A percentile compares a stretch with the other conserved stretches of the same genome.
These are phyloP conservation scores for Speleostelium caveatum DNA, from an alignment of 78 protist species.

Conservation along the genomic window DNA sequence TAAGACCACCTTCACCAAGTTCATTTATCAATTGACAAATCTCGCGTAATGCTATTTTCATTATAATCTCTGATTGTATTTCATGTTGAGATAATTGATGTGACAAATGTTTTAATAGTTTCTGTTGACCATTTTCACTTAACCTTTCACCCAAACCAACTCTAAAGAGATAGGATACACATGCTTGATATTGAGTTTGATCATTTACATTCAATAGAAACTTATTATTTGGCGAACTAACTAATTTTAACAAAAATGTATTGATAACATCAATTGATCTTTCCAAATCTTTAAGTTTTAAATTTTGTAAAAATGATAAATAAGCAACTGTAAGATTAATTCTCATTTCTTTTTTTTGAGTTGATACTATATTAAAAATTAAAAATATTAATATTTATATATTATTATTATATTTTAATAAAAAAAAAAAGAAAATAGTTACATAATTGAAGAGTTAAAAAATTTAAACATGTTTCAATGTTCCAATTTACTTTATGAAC, in stretches of 20 bases:
- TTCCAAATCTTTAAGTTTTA: constrained; percentile 31
- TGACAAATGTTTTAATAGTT: constrained; percentile 21
- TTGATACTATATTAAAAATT: too few relatives aligned
- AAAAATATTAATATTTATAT: not conserved
- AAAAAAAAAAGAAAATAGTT: too few relatives aligned
- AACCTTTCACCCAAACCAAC: constrained; percentile 47
- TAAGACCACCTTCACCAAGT: constrained; percentile 65
- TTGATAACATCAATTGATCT: constrained; percentile 10
- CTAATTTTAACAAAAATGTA: constrained; percentile 20
- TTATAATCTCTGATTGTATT: not conserved
- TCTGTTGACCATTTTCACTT: constrained; percentile 61
- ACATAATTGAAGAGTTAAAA: constrained; percentile 18
- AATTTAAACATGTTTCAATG: constrained; percentile 33
- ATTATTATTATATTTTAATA: not conserved
- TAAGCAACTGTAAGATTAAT: constrained; percentile 33
- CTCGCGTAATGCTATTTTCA: not conserved
- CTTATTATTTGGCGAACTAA: not conserved
- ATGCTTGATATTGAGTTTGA: constrained; percentile 35
- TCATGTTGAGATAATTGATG: not conserved
- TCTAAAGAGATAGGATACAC: constrained; percentile 41
- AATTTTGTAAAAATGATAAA: constrained; percentile 13
- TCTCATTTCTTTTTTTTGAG: constrained; percentile 27
- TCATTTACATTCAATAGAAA: constrained; percentile 4
- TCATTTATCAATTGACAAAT: constrained; percentile 28
- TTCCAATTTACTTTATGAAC: constrained; percentile 1